Conservation (phyloP, 225 moss, liverwort and hornwort genomes). For the Physcomitrellopsis africana region DNA sequence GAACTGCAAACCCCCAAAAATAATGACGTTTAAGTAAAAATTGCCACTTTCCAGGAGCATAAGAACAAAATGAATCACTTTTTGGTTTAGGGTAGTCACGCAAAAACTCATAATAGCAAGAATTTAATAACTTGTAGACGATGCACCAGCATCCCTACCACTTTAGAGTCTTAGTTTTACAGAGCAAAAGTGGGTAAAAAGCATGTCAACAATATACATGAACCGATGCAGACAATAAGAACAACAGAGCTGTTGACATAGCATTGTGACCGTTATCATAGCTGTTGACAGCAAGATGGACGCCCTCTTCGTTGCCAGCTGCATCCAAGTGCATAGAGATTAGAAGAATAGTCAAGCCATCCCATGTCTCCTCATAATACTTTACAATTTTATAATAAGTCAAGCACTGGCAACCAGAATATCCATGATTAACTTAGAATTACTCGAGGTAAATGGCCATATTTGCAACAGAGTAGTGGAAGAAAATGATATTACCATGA, state of each 20-base stretch:
- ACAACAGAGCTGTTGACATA: background rate
- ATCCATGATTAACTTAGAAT: background rate
- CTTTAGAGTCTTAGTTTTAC: background rate
- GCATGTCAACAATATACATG: constrained; percentile 9
- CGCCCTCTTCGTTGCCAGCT: constrained; percentile 63
- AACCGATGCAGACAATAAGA: constrained; percentile 2
- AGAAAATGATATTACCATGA: constrained; percentile 51
- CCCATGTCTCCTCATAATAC: background rate
- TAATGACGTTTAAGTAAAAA: constrained; percentile 14
- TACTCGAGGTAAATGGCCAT: constrained; percentile 16
- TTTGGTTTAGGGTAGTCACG: constrained; percentile 1
- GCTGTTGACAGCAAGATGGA: constrained; percentile 90
- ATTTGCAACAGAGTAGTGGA: background rate
- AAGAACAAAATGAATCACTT: constrained; percentile 14
- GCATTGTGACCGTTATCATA: constrained; percentile 65
- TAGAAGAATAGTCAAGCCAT: constrained; percentile 14
- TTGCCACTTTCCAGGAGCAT: constrained; percentile 17
- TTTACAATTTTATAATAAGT: background rate
- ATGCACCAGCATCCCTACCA: constrained; percentile 20
- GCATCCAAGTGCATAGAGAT: constrained; percentile 32
- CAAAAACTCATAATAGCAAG: background rate
- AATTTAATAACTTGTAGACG: background rate
- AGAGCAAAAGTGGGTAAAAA: constrained; percentile 12
- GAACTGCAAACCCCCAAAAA: constrained; percentile 53
- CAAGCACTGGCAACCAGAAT: too few species aligned